phyloP scores from a whole-genome alignment of 192 early-diverging fungal genomes.

The Coemansia aciculifera region DNA sequence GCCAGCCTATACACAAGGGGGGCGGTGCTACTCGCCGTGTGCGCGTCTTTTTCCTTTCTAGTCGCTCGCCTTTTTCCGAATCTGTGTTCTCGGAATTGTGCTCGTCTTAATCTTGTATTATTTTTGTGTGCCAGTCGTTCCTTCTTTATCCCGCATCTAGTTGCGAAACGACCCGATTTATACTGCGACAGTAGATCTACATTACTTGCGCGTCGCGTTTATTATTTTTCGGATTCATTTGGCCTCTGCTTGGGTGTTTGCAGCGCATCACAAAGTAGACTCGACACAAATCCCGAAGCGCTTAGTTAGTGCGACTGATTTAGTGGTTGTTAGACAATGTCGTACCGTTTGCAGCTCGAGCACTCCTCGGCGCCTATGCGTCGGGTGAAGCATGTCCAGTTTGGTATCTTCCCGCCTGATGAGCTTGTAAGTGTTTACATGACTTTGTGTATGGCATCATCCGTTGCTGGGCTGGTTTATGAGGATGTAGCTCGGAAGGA shows the following conservation, averaged over 20 bases:
- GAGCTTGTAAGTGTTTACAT: conserved; percentile 80
- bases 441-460: background rate
- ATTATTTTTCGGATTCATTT: background rate
- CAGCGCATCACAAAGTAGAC: background rate
- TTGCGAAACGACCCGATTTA: background rate
- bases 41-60: background rate
- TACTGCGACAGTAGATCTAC: background rate
- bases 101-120: conserved; percentile 7
- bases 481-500: background rate
- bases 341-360: conserved; percentile 34
- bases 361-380: conserved; percentile 61
- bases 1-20: background rate
- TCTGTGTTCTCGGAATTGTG: background rate
- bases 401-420: conserved; percentile 93
- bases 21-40: background rate
- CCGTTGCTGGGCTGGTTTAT: conserved; percentile 2
- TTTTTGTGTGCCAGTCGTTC: background rate
- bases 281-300: background rate
- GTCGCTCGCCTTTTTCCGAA: background rate
- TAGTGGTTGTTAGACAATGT: conserved; percentile 23
- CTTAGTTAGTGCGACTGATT: background rate
- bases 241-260: background rate
- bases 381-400: conserved; percentile 88
- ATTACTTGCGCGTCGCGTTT: background rate
- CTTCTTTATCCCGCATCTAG: background rate